Evolutionary conservation across 2,329 filamentous ascomycete species (phyloP).

Genomic region (Cytospora chrysosperma): DNA sequence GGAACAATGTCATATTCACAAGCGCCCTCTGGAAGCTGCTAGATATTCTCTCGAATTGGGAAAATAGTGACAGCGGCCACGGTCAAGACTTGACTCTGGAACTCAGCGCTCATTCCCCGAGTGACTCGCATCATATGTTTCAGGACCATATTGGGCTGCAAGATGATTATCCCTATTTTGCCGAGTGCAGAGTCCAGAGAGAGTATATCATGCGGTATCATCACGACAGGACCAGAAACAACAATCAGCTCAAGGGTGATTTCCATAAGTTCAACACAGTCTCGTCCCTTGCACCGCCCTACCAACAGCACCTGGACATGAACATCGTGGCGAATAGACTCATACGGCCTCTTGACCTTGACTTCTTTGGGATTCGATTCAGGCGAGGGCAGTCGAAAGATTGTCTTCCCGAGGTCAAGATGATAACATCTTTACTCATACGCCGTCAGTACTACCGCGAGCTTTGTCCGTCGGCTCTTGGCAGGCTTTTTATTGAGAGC

Average conservation of each 20-base stretch:
- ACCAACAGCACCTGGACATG: not conserved
- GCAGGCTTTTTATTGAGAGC: not conserved
- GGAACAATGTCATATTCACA: conserved; percentile 10
- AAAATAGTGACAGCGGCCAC: not conserved
- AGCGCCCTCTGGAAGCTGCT: not conserved
- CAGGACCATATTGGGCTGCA: not conserved
- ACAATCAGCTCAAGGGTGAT: not conserved
- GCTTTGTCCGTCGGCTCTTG: not conserved
- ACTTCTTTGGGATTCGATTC: not conserved
- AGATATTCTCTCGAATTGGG: conserved; percentile 1
- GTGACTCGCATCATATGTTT: conserved; percentile 6
- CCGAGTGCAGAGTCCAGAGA: not conserved
- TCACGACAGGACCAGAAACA: not conserved
- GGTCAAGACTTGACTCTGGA: conserved; percentile 3
- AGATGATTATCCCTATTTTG: not conserved
- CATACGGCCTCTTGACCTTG: not conserved
- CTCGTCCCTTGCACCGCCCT: not conserved
- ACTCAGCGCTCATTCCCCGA: conserved; percentile 7
- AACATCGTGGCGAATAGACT: not conserved
- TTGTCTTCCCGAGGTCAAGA: not conserved
- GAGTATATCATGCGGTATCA: not conserved
- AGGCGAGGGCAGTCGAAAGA: not conserved
- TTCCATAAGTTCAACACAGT: not conserved
- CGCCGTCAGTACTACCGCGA: conserved; percentile 10
- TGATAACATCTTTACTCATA: not conserved